A percentile compares a stretch with the other conserved stretches of the same genome.
phyloP scores from a whole-genome alignment of 1,284 basidiomycete species.

The Trametes pubescens region DNA sequence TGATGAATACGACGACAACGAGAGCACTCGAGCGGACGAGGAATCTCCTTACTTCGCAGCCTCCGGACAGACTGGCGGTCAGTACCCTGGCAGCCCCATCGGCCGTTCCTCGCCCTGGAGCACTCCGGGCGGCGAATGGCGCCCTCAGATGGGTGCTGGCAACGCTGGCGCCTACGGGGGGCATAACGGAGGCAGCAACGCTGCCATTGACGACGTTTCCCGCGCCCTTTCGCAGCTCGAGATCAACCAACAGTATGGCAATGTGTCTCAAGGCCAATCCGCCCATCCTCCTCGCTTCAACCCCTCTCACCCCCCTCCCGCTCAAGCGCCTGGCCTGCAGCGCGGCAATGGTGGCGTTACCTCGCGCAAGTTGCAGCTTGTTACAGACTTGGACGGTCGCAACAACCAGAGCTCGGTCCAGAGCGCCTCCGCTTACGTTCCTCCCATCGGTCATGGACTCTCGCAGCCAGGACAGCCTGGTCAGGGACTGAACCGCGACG shows the following conservation, averaged over 20 bases:
- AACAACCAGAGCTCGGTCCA: slow-evolving; percentile 54
- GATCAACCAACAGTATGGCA: slow-evolving; percentile 51
- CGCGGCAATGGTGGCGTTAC: slow-evolving; percentile 48
- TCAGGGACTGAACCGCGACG: slow-evolving; percentile 31
- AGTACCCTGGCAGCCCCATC: slow-evolving; percentile 67
- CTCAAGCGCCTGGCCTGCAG: slow-evolving; percentile 52
- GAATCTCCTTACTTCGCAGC: slow-evolving; percentile 59
- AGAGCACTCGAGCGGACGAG: slow-evolving; percentile 63
- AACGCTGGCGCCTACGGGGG: slow-evolving; percentile 29
- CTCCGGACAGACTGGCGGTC: slow-evolving; percentile 46
- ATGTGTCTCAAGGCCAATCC: slow-evolving; percentile 56
- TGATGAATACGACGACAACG: slow-evolving; percentile 66
- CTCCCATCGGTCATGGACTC: slow-evolving; percentile 56
- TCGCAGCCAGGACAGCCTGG: slow-evolving; percentile 42
- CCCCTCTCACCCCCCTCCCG: slow-evolving; percentile 57
- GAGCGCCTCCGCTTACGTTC: slow-evolving; percentile 56
- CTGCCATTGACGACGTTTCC: slow-evolving; percentile 75
- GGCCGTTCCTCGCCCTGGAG: slow-evolving; percentile 74
- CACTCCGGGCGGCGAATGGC: slow-evolving; percentile 67
- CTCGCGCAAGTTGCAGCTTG: slow-evolving; percentile 58
- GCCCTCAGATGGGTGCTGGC: slow-evolving; percentile 49
- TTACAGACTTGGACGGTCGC: slow-evolving; percentile 69
- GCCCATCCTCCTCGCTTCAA: slow-evolving; percentile 74
- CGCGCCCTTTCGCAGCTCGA: slow-evolving; percentile 75
- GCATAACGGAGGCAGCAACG: slow-evolving; percentile 43